Evolutionary conservation across 148 eudicot genomes (phyloP), one percentile per base, ranked within the genome.

Genomic region (Pouteria glomerata): DNA sequence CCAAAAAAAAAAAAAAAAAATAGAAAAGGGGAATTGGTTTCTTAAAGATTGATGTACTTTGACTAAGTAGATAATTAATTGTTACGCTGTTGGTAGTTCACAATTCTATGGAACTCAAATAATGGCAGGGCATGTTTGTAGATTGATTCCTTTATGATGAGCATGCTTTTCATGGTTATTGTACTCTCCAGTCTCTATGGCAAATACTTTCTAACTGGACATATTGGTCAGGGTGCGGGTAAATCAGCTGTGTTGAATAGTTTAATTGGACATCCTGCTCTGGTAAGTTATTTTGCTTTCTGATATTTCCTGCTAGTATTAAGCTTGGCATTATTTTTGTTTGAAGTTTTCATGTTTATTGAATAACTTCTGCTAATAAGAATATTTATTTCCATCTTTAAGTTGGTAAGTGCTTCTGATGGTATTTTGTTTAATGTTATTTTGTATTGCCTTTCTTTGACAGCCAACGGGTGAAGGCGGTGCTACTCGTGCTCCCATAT

Each of bases 401-500:
- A 18, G 51, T 35, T 27, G 18, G 13, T 62, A 52, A 29, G 21
- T 41, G 24, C 24, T 30, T n/a, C 33, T 29, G 62, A 27, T 55
- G 13, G 60, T 29, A 35, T 34, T 57, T 24, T 47, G 6, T 37
- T 70, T 24, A 0, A 16, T 64, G 15, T 41, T 27, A 0, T 18
- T 58, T 42, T 23, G 18, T 63, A 10, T 29, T 12, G 57, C 58
- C 58, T 34, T 42, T 60, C 66, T 58, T 63, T 66, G 66, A 63
- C 85, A 93, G 98, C 98, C 98, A 74, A 93, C 98, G 48, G 98
- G 98, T 76, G 98, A 93, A 85, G 93, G 93, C 72, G 98, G 98
- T 71, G 98, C 98, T 23, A 93, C 98, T 19, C 89, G 98, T 63
- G 98, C 98, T 72, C 98, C 98, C 30, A 93, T 93, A 73, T 87